Evolutionary conservation across 148 eudicot genomes (phyloP).

Genomic region (Dysphania ambrosioides): DNA sequence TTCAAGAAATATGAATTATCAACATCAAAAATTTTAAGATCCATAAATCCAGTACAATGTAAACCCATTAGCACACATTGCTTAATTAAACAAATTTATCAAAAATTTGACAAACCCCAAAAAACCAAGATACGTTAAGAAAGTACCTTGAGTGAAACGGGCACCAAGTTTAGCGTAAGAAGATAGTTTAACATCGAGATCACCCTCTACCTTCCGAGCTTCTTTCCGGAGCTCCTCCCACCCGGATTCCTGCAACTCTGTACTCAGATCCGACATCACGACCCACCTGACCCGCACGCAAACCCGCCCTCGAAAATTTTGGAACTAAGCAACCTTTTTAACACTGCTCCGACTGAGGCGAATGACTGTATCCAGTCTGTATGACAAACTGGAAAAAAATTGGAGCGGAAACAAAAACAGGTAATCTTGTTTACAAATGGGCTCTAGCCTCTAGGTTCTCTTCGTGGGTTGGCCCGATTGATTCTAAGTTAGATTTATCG

Average conservation of each 20-base stretch:
- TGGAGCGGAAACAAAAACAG: not conserved
- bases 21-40: constrained; percentile 17
- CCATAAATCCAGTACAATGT: constrained; percentile 9
- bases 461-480: not conserved
- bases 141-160: constrained; percentile 50
- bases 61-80: constrained; percentile 8
- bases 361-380: no score
- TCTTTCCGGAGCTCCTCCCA: constrained; percentile 95
- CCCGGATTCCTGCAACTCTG: constrained; percentile 83
- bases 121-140: not conserved
- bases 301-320: not conserved
- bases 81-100: not conserved
- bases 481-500: no score
- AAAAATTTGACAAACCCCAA: not conserved
- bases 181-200: constrained; percentile 92
- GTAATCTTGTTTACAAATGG: not conserved
- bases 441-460: not conserved
- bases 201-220: constrained; percentile 89
- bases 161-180: constrained; percentile 89
- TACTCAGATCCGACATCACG: constrained; percentile 42
- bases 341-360: not conserved
- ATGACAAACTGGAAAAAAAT: not conserved
- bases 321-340: not conserved
- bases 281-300: not conserved
- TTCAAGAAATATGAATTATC: not conserved